A percentile compares a stretch with the other conserved stretches of the same genome.
Evolutionary conservation across 2,329 filamentous ascomycete genomes (phyloP).

Genomic region (Hymenoscyphus salicellus): DNA sequence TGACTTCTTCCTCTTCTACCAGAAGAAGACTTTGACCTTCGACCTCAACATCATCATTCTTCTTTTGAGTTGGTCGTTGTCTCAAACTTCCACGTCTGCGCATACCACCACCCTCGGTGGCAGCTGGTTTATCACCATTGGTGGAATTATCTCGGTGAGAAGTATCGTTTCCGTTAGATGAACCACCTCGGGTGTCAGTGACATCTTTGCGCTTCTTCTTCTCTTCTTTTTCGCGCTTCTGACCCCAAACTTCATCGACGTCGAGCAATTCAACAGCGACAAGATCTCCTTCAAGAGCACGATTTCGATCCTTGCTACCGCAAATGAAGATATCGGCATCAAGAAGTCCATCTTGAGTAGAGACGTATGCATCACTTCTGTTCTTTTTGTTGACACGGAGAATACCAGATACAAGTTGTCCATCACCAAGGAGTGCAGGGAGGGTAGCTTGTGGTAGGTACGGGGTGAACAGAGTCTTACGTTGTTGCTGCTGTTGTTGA

Average conservation of each 20-base stretch:
- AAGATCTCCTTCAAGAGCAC: constrained; percentile 90
- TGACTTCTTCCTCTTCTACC: constrained; percentile 98
- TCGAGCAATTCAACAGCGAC: constrained; percentile 95
- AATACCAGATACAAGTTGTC: constrained; percentile 92
- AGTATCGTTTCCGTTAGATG: constrained; percentile 66
- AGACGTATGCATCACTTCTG: constrained; percentile 95
- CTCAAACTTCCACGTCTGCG: constrained; percentile 91
- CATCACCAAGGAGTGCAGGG: constrained; percentile 83
- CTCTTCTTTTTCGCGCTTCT: constrained; percentile 99
- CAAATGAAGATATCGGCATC: constrained; percentile 99
- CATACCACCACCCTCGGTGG: constrained; percentile 74
- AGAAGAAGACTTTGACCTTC: constrained; percentile 95
- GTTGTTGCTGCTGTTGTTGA: constrained; percentile 81
- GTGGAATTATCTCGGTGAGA: constrained; percentile 52
- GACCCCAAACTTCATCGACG: constrained; percentile 96
- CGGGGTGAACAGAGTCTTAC: constrained; percentile 97
- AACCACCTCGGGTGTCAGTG: constrained; percentile 81
- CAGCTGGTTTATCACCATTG: constrained; percentile 59
- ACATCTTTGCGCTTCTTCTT: constrained; percentile 99
- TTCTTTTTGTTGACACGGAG: constrained; percentile 99
- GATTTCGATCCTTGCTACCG: constrained; percentile 97
- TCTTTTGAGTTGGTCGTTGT: constrained; percentile 97
- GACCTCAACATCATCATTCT: constrained; percentile 98
- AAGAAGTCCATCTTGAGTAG: constrained; percentile 78
- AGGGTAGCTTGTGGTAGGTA: constrained; percentile 94